These are phyloP conservation scores for Coemansia sp. DNA, from an alignment of 192 early-diverging fungal genomes.

Conservation along the genomic window DNA sequence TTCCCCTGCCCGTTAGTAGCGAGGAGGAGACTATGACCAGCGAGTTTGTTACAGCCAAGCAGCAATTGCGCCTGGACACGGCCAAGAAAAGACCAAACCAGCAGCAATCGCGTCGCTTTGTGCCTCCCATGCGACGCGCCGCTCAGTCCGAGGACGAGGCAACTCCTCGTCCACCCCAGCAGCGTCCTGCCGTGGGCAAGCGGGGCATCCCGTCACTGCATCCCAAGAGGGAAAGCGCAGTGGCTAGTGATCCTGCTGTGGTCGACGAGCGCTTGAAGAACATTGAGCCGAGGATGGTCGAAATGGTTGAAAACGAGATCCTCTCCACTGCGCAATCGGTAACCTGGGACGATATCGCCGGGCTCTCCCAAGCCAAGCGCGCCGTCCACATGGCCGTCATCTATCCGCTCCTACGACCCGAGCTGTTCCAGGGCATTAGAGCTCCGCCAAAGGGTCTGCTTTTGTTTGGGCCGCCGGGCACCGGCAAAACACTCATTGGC, in stretches of 20 bases:
- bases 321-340: conserved; percentile 61
- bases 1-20: neutral
- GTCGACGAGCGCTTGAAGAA: conserved; percentile 76
- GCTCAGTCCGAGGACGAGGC: conserved; percentile 18
- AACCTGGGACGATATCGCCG: conserved; percentile 84
- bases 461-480: conserved; percentile 88
- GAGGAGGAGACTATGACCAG: neutral
- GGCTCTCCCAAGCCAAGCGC: conserved; percentile 77
- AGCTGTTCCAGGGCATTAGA: conserved; percentile 83
- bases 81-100: conserved; percentile 10
- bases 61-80: conserved; percentile 34
- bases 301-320: conserved; percentile 88
- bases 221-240: conserved; percentile 9
- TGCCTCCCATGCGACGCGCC: conserved; percentile 17
- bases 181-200: neutral
- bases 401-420: conserved; percentile 76
- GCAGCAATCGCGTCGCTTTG: conserved; percentile 13
- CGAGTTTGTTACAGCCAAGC: conserved; percentile 41
- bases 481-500: conserved; percentile 81
- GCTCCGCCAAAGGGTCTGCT: conserved; percentile 81
- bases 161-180: neutral
- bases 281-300: conserved; percentile 84
- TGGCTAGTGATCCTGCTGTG: conserved; percentile 19
- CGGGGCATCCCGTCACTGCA: conserved; percentile 21
- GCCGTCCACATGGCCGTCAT: conserved; percentile 78